phyloP scores from a whole-genome alignment of 108 stramenopile species.

The Pseudonitzschia multiseries region DNA sequence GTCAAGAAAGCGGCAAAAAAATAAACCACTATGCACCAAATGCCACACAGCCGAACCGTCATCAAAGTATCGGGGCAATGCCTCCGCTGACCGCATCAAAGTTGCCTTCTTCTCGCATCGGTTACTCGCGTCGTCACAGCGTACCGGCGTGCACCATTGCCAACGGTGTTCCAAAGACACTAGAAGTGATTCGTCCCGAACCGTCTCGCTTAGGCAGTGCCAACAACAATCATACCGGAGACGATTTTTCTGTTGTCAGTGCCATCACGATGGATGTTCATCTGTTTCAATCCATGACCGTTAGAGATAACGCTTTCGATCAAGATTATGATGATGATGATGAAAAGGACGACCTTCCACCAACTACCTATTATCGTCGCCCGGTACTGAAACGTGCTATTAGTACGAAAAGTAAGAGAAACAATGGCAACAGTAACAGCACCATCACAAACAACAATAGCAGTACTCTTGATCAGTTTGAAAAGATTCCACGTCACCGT shows the following conservation, averaged over 20 bases:
- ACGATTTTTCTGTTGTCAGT: constrained; percentile 31
- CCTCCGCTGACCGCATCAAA: not conserved
- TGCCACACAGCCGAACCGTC: constrained; percentile 1
- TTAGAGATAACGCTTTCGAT: constrained; percentile 1
- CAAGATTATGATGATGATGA: not conserved
- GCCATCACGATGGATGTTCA: constrained; percentile 39
- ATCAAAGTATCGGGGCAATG: not conserved
- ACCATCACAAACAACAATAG: not conserved
- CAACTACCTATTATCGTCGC: not conserved
- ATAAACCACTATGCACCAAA: not conserved
- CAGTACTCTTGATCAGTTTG: not conserved
- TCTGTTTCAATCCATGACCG: constrained; percentile 20
- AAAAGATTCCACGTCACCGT: not conserved
- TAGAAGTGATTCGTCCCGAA: constrained; percentile 17
- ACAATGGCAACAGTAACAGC: not conserved
- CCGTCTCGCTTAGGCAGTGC: not conserved
- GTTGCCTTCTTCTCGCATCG: not conserved
- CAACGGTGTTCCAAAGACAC: constrained; percentile 16
- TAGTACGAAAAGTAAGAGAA: not conserved
- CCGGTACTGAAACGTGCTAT: not conserved
- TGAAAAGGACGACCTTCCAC: not conserved
- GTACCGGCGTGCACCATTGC: not conserved
- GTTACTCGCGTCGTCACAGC: not conserved
- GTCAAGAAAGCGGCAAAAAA: not conserved
- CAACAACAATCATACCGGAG: not conserved